Conservation (phyloP, 768 basidiomycete genomes). For the Lanmaoa rubissima region DNA sequence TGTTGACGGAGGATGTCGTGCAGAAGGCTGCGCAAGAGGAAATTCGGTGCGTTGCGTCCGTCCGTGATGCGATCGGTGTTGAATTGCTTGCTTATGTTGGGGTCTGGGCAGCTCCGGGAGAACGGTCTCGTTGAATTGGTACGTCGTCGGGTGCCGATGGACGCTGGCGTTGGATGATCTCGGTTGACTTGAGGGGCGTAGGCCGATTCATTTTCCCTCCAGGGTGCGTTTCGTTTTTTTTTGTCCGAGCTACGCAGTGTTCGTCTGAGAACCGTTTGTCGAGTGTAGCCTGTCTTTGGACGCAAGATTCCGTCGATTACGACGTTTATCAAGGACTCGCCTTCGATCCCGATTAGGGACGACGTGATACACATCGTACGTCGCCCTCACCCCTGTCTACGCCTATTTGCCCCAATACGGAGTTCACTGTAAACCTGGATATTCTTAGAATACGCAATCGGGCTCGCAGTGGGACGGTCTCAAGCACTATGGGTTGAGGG, state of each 20-base stretch:
- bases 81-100: not conserved
- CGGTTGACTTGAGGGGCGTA: constrained; percentile 22
- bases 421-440: no score
- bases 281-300: constrained; percentile 52
- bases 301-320: constrained; percentile 53
- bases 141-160: constrained; percentile 16
- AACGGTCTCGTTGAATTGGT: constrained; percentile 64
- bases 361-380: constrained; percentile 58
- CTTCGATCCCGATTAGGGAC: constrained; percentile 27
- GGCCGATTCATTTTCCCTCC: constrained; percentile 67
- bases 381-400: not conserved
- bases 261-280: not conserved
- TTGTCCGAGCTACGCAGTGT: not conserved
- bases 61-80: not conserved
- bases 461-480: constrained; percentile 72
- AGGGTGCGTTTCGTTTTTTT: constrained; percentile 39
- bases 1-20: constrained; percentile 65
- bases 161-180: not conserved
- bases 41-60: constrained; percentile 43
- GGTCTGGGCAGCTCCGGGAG: constrained; percentile 44
- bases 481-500: constrained; percentile 52
- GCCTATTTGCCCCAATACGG: no score
- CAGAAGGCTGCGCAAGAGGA: constrained; percentile 54
- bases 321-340: constrained; percentile 31
- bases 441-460: constrained; percentile 61